A percentile compares a stretch with the other conserved stretches of the same genome.
Conservation (phyloP, 2,329 filamentous ascomycete genomes). For the Arachnomyces sp. region DNA sequence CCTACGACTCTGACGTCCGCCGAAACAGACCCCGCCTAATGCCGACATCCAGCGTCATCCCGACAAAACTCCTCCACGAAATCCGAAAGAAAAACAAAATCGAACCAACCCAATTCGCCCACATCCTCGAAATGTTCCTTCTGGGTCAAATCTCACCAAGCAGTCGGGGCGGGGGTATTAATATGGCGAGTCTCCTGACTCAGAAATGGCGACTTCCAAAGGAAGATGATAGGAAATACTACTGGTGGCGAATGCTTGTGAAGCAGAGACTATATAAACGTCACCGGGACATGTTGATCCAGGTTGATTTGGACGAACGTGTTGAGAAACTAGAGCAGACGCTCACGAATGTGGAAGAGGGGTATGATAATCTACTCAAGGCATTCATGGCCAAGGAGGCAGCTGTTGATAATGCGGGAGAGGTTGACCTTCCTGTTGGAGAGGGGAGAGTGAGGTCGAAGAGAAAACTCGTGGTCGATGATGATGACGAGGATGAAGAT, state of each 20-base stretch:
- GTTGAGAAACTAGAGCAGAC: conserved; percentile 53
- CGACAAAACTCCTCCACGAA: conserved; percentile 39
- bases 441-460: conserved; percentile 18
- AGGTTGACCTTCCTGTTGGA: conserved; percentile 7
- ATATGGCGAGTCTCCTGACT: conserved; percentile 44
- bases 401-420: conserved; percentile 19
- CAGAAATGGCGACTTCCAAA: conserved; percentile 40
- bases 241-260: conserved; percentile 56
- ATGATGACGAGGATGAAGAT: conserved; percentile 1
- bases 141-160: conserved; percentile 46
- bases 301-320: conserved; percentile 49
- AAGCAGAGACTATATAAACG: conserved; percentile 56
- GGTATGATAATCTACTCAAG: conserved; percentile 49
- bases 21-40: conserved; percentile 30
- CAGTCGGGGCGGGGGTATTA: conserved; percentile 41
- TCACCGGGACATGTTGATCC: conserved; percentile 51
- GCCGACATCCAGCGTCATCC: conserved; percentile 47
- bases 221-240: conserved; percentile 51
- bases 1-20: conserved; percentile 23
- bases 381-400: conserved; percentile 27
- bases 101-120: conserved; percentile 52
- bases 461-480: conserved; percentile 23
- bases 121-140: conserved; percentile 55
- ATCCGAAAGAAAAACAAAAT: conserved; percentile 51
- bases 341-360: conserved; percentile 48